Conservation (phyloP, 2,329 filamentous ascomycete genomes). For the Aureobasidium sp. region DNA sequence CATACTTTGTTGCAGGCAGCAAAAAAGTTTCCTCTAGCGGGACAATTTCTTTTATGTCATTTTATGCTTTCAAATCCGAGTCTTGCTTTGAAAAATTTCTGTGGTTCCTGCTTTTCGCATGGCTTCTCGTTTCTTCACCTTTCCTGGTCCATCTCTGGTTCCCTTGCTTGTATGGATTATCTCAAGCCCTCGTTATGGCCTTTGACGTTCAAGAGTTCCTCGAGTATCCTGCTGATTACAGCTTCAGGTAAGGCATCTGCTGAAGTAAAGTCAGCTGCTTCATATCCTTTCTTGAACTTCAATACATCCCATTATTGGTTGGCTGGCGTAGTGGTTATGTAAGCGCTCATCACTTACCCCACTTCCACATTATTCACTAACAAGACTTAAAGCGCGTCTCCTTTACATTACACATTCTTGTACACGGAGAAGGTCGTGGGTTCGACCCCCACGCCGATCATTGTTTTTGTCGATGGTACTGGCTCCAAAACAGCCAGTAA, state of each 20-base stretch:
- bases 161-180: background rate
- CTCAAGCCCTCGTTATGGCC: background rate
- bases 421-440: background rate
- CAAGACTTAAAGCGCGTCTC: background rate
- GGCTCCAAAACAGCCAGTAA: background rate
- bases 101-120: background rate
- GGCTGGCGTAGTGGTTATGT: background rate
- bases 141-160: too few relatives aligned
- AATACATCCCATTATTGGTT: background rate
- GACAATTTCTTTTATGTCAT: background rate
- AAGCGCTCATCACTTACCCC: background rate
- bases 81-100: background rate
- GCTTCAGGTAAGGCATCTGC: too few relatives aligned
- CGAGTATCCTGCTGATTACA: background rate
- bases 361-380: too few relatives aligned
- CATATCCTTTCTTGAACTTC: background rate
- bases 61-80: background rate
- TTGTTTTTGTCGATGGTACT: background rate
- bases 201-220: too few relatives aligned
- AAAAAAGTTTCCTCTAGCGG: background rate
- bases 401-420: background rate
- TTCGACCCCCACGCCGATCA: constrained; percentile 2
- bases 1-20: background rate
- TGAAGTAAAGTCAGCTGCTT: too few relatives aligned
- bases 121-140: background rate